phyloP scores from a whole-genome alignment of 2,329 filamentous ascomycete genomes.

The Didymella pomorum region DNA sequence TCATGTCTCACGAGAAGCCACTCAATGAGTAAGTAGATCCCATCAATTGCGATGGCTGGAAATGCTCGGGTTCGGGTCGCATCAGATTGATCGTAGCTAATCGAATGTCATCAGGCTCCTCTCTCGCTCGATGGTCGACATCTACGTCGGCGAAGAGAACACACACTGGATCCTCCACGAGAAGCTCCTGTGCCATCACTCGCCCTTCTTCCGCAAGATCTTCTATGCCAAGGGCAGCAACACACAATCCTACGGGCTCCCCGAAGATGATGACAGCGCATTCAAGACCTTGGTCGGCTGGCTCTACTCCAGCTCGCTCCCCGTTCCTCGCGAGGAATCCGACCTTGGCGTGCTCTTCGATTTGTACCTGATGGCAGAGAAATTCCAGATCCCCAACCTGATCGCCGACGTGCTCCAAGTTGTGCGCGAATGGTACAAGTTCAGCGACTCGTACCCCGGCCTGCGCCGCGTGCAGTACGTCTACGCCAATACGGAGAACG shows the following conservation, averaged over 20 bases:
- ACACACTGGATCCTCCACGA: conserved; percentile 65
- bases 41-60: background rate
- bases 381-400: conserved; percentile 60
- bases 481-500: conserved; percentile 59
- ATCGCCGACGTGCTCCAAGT: conserved; percentile 59
- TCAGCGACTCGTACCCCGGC: conserved; percentile 61
- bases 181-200: conserved; percentile 63
- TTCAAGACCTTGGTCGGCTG: conserved; percentile 63
- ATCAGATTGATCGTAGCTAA: background rate
- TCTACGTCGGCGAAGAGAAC: conserved; percentile 63
- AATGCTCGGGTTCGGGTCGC: background rate
- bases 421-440: conserved; percentile 61
- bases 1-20: conserved; percentile 46
- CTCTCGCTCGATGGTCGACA: conserved; percentile 62
- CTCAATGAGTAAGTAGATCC: conserved; percentile 44
- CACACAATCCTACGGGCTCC: conserved; percentile 57
- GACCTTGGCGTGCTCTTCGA: conserved; percentile 61
- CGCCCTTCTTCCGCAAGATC: conserved; percentile 61
- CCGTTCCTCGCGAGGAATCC: conserved; percentile 58
- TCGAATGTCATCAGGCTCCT: conserved; percentile 55
- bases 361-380: conserved; percentile 63
- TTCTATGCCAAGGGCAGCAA: conserved; percentile 55
- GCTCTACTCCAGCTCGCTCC: conserved; percentile 61
- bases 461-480: conserved; percentile 63
- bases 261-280: conserved; percentile 61